Evolutionary conservation across 2,329 filamentous ascomycete genomes (phyloP), one percentile per base, ranked within the genome.

Genomic region (Arthrobotrys megalospora): DNA sequence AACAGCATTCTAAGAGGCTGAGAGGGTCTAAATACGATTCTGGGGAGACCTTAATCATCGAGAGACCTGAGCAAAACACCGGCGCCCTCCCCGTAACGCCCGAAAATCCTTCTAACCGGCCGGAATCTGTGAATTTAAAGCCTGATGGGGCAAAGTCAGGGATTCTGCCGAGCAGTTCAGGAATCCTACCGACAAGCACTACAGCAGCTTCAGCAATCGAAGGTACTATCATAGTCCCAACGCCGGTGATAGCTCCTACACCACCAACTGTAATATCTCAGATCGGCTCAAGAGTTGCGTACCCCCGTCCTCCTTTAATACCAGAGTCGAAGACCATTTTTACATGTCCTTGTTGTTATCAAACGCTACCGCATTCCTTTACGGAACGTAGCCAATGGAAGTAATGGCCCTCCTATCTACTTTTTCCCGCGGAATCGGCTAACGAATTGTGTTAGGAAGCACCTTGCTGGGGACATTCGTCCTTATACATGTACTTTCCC

Each of bases 171-270:
- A 28, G 24, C 5, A 5, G 2, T 2, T 28, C 24, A 28, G 24
- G 2, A 2, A 28, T 28, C 6, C 36, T 12, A 52, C 64, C 36
- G 43, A 58, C 71, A 2, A 19, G 43, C 19, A 32, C 34, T 10
- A 76, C 64, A 21, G 64, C 64, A 12, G 71, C 71, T 8, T 76
- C 71, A n/a, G 71, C 53, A 0, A 69, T 76, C n/a, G 71, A 76
- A 58, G 64, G 53, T 1, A 69, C 43, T 3, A 55, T 76, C n/a
- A 50, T 76, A n/a, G 0, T 69, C 7, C 47, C 62, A 4, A 48
- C 48, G 28, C 45, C 38, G 21, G 11, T 12, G 0, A 32, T 8
- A 21, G 16, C 63, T 14, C 14, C 64, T 2, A 64, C n/a, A n/a
- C n/a, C n/a, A n/a, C n/a, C 36, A 38, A 76, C 64, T 4, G 64